Percentiles rank a stretch among this genome's conserved stretches.
Evolutionary conservation across 2,329 filamentous ascomycete genomes (phyloP).

Genomic region (Coniella lustricola): DNA sequence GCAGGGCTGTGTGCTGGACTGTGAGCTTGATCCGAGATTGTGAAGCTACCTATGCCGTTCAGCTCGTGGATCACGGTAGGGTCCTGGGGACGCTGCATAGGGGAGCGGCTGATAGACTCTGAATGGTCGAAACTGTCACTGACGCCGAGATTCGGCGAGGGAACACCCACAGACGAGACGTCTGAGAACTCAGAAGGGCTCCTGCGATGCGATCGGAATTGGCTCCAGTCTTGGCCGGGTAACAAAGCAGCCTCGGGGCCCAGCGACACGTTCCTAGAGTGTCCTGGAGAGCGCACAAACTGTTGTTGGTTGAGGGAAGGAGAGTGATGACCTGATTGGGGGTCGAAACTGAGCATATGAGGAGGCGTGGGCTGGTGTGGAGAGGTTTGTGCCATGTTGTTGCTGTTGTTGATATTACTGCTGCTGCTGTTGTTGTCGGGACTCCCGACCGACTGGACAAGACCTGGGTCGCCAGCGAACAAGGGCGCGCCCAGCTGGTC

Average conservation of each 20-base stretch:
- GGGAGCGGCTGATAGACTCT: conserved; percentile 67
- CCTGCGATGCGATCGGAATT: conserved; percentile 77
- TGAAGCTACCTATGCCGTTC: conserved; percentile 72
- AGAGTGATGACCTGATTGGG: conserved; percentile 46
- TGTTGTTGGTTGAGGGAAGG: conserved; percentile 50
- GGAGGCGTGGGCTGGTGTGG: conserved; percentile 50
- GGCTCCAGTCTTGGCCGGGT: conserved; percentile 49
- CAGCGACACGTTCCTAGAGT: conserved; percentile 51
- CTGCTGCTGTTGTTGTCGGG: conserved; percentile 30
- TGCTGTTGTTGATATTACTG: conserved; percentile 22
- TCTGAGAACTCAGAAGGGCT: conserved; percentile 89
- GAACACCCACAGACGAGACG: conserved; percentile 71
- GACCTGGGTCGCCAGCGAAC: conserved; percentile 42
- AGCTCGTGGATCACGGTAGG: conserved; percentile 68
- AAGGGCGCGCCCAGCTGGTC: conserved; percentile 56
- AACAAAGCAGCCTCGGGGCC: conserved; percentile 52
- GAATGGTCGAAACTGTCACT: conserved; percentile 73
- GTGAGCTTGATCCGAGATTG: conserved; percentile 67
- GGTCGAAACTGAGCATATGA: conserved; percentile 45
- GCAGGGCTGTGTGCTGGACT: conserved; percentile 73
- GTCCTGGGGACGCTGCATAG: conserved; percentile 70
- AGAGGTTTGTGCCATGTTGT: conserved; percentile 48
- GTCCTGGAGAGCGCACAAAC: conserved; percentile 41
- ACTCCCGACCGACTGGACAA: conserved; percentile 37
- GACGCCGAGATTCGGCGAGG: conserved; percentile 71